Evolutionary conservation across 139 green algal genomes (phyloP), one percentile per base, ranked within the genome.

Genomic region (Mesostigma viride): DNA sequence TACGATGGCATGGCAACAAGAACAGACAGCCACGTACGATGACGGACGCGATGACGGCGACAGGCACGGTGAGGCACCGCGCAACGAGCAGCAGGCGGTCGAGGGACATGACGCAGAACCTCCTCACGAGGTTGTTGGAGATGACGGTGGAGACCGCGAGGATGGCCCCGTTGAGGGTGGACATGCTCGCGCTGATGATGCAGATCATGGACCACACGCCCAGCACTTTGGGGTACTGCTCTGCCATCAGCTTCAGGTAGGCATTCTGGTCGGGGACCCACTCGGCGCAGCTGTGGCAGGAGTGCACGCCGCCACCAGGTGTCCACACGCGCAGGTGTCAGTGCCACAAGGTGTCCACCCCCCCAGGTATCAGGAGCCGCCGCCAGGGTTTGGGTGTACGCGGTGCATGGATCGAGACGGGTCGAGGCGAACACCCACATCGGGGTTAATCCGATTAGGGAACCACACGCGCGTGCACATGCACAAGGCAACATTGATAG

Each of bases 141-240:
- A 78, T 71, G 24, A 82, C 76, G 2, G 71, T 79, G 26, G 62
- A 62, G 14, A 72, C 70, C 5, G 76, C 71, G 0, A 82, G 65
- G 64, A 82, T 82, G 28, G 76, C 76, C 20, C 76, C 76, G 28
- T 74, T 71, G 22, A 58, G 59, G 1, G 76, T 82, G 26, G 63
- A 75, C 75, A 77, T 76, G 32, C 47, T 71, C 31, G 76, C 76
- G 27, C 65, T 64, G 28, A 82, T 48, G 62, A 82, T 82, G 31
- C 67, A 70, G 35, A 78, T 40, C 31, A 79, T 22, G 0, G 34
- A 58, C 75, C 75, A 81, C 11, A 58, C 70, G 4, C 75, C 75
- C 26, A 81, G 56, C 1, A 67, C 45, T 44, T 63, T 40, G 35
- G 63, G 64, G 1, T 40, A 40, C 47, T 66, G 1, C 3, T 31